Base-by-base conservation (phyloP, 1,284 basidiomycete species). In the Fomitopsis betulina region DNA sequence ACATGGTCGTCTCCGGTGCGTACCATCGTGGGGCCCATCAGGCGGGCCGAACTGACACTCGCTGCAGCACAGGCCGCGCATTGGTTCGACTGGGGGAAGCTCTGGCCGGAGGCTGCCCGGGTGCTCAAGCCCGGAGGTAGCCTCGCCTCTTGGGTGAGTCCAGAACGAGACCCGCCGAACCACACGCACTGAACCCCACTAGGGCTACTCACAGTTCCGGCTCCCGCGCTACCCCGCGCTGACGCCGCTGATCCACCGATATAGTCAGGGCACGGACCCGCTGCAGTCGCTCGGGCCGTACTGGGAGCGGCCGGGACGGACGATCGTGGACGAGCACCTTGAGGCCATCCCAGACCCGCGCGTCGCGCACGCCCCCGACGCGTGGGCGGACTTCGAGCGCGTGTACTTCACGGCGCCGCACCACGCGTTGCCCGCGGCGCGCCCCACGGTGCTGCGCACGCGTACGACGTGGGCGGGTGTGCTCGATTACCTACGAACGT, bases 201-300 rank as follows among this genome's bases (percentile, higher is more conserved):
- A 93, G 89, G 81, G 85, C 25, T 94, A 94, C 68, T 87, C 89
- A 12, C 91, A 94, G 69, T 84, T 93, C 68, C 81, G 86, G 32
- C 77, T 95, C 8, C 76, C 86, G 0, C 66, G 76, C 19, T 82
- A 83, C 64, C 88, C 89, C 0, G 68, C 75, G 0, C 73, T 88
- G 7, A 81, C 83, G 0, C 74, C 79, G 0, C 72, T 87, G 45
- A 87, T 93, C 63, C 78, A 81, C 15, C 72, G 72, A 0, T 93
- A 87, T 68, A 74, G 79, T 0, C 81, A 86, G 66, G 86, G 86
- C 0, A 72, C 68, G 1, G 80, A 87, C 63, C 77, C 75, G 0
- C 52, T 62, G 2, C 75, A 76, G n/a, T 84, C 81, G 21, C 69
- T 94, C 1, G 92, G 91, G 0, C 81, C 84, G 1, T 83, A 92